Percentiles rank a stretch among this genome's conserved stretches.
Conservation (phyloP, 2,329 filamentous ascomycete genomes). For the Anthostomella pinea region DNA sequence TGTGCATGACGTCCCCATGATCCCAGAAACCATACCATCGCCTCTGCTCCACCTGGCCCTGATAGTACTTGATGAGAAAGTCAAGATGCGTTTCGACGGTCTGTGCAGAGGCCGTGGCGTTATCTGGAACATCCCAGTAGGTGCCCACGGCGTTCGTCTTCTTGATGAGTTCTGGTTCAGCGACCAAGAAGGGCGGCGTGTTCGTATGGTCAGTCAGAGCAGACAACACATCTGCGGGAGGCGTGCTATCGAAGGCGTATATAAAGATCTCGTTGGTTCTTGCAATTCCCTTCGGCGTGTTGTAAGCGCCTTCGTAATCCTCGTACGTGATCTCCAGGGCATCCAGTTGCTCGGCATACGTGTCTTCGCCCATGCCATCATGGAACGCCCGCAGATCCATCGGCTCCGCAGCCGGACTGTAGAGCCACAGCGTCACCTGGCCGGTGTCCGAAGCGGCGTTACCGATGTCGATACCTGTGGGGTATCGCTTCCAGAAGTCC, state of each 20-base stretch:
- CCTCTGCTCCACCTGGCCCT: conserved; percentile 52
- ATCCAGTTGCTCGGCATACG: conserved; percentile 56
- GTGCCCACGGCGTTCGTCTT: conserved; percentile 51
- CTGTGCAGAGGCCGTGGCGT: conserved; percentile 27
- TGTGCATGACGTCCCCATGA: conserved; percentile 61
- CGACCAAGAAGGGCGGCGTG: conserved; percentile 49
- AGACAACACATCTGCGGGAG: conserved; percentile 44
- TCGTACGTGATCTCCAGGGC: conserved; percentile 63
- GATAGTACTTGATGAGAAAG: conserved; percentile 56
- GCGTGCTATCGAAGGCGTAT: conserved; percentile 51
- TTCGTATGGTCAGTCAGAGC: conserved; percentile 44
- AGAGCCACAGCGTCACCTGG: conserved; percentile 58
- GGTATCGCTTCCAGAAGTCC: conserved; percentile 64
- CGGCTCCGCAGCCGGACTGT: conserved; percentile 53
- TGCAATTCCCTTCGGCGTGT: conserved; percentile 56
- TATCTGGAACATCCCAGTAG: conserved; percentile 49
- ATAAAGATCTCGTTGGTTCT: conserved; percentile 57
- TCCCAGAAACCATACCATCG: conserved; percentile 64
- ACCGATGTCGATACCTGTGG: conserved; percentile 54
- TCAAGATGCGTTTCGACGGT: conserved; percentile 52
- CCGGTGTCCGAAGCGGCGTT: conserved; percentile 49
- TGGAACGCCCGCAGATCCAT: conserved; percentile 58
- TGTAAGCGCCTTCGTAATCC: conserved; percentile 54
- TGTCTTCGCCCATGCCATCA: conserved; percentile 54
- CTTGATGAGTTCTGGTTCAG: conserved; percentile 47